phyloP scores from a whole-genome alignment of 495 filamentous ascomycete genomes.

The Cercophora samala region DNA sequence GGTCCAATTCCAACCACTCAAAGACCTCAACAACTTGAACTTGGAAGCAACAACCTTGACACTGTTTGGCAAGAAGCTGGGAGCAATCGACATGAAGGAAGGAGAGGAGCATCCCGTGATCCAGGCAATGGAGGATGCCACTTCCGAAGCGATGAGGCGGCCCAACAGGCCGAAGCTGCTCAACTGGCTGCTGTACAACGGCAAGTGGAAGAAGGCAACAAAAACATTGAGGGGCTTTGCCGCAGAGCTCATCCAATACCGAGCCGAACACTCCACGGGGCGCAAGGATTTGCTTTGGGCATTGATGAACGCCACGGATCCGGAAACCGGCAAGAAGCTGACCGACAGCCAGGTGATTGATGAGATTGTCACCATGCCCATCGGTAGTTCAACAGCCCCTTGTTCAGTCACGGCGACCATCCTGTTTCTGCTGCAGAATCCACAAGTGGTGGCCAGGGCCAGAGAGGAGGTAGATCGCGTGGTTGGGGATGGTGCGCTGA shows the following conservation, averaged over 20 bases:
- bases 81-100: constrained; percentile 57
- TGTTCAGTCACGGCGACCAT: constrained; percentile 55
- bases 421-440: constrained; percentile 60
- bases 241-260: constrained; percentile 55
- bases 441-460: constrained; percentile 55
- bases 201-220: constrained; percentile 56
- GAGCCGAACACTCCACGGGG: constrained; percentile 55
- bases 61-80: constrained; percentile 64
- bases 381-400: constrained; percentile 45
- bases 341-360: constrained; percentile 59
- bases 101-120: constrained; percentile 60
- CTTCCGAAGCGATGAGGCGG: constrained; percentile 56
- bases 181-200: constrained; percentile 51
- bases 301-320: constrained; percentile 62
- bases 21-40: constrained; percentile 67
- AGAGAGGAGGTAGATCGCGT: constrained; percentile 65
- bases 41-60: constrained; percentile 64
- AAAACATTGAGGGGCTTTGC: constrained; percentile 50
- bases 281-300: constrained; percentile 67
- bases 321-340: constrained; percentile 58
- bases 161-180: constrained; percentile 53
- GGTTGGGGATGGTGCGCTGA: constrained; percentile 52
- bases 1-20: constrained; percentile 52
- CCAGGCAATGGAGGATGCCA: constrained; percentile 61
- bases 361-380: constrained; percentile 62